These are phyloP conservation scores for Stagonosporopsis rhizophila DNA, from an alignment of 2,329 filamentous ascomycete species.

Conservation along the genomic window DNA sequence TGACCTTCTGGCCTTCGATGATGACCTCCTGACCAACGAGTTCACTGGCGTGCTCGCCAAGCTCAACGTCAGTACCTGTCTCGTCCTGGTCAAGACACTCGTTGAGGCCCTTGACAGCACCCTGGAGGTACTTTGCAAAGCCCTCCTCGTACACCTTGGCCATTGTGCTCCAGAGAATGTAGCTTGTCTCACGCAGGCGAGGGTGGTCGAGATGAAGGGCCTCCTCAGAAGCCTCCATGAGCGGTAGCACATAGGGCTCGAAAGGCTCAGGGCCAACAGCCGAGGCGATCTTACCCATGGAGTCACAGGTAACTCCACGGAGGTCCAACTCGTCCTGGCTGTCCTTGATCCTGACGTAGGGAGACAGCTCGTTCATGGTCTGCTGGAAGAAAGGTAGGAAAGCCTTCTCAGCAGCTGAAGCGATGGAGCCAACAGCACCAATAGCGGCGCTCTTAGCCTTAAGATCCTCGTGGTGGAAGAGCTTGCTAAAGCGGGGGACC, in stretches of 20 bases:
- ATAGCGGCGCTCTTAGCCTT: constrained; percentile 90
- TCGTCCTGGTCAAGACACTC: constrained; percentile 90
- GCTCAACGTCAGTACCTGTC: constrained; percentile 76
- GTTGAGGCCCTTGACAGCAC: constrained; percentile 80
- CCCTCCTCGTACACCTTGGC: constrained; percentile 91
- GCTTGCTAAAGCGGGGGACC: constrained; percentile 81
- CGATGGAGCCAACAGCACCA: constrained; percentile 88
- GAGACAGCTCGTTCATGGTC: constrained; percentile 87
- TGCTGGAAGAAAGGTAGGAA: constrained; percentile 93
- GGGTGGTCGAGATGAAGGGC: constrained; percentile 87
- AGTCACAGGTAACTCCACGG: constrained; percentile 87
- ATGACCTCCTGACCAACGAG: constrained; percentile 78
- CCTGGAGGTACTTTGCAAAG: constrained; percentile 78
- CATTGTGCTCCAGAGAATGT: constrained; percentile 94
- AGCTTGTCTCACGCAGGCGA: constrained; percentile 91
- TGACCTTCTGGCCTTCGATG: constrained; percentile 83
- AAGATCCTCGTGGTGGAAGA: constrained; percentile 83
- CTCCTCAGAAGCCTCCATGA: constrained; percentile 93
- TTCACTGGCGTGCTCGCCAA: constrained; percentile 76
- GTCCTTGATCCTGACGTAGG: constrained; percentile 85
- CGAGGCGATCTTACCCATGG: constrained; percentile 89
- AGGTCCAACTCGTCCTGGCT: constrained; percentile 89
- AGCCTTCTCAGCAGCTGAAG: constrained; percentile 78
- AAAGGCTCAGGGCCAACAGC: constrained; percentile 87
- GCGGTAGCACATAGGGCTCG: constrained; percentile 85